Conservation (phyloP, 2,329 filamentous ascomycete genomes). For the Neofusicoccum cordaticola region DNA sequence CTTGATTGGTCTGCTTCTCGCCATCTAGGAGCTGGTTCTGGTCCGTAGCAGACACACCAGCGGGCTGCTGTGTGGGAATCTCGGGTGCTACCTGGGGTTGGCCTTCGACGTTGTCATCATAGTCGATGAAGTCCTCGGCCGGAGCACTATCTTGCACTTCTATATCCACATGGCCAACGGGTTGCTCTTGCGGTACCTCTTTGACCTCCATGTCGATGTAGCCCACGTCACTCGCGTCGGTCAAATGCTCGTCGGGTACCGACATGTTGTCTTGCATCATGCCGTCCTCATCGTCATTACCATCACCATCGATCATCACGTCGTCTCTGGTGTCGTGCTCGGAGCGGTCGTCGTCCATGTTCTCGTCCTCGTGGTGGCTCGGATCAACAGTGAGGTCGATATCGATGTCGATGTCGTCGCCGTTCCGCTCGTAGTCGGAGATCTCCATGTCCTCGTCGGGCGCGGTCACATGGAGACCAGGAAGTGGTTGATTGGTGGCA, state of each 20-base stretch:
- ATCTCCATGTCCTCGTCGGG: conserved; percentile 57
- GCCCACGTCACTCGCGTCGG: conserved; percentile 20
- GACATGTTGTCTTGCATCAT: conserved; percentile 18
- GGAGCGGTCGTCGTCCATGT: conserved; percentile 51
- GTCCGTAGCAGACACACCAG: not conserved
- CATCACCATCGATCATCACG: conserved; percentile 36
- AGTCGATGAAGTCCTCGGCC: conserved; percentile 18
- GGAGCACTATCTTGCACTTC: conserved; percentile 22
- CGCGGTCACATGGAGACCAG: conserved; percentile 32
- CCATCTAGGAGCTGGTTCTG: not conserved
- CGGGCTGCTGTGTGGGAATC: not conserved
- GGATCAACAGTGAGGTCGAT: conserved; percentile 47
- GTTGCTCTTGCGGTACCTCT: not conserved
- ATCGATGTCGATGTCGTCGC: conserved; percentile 59
- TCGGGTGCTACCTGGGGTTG: not conserved
- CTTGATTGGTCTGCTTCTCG: not conserved
- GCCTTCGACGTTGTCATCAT: conserved; percentile 12
- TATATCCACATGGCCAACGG: not conserved
- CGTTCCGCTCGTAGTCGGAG: conserved; percentile 43
- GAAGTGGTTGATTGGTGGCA: conserved; percentile 14
- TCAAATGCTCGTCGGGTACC: conserved; percentile 20
- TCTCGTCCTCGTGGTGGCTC: conserved; percentile 45
- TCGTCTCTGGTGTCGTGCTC: conserved; percentile 32
- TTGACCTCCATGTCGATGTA: conserved; percentile 17
- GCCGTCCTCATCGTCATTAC: conserved; percentile 19